Conservation (phyloP, 768 basidiomycete species). For the Trichaptum fuscoviolaceum region DNA sequence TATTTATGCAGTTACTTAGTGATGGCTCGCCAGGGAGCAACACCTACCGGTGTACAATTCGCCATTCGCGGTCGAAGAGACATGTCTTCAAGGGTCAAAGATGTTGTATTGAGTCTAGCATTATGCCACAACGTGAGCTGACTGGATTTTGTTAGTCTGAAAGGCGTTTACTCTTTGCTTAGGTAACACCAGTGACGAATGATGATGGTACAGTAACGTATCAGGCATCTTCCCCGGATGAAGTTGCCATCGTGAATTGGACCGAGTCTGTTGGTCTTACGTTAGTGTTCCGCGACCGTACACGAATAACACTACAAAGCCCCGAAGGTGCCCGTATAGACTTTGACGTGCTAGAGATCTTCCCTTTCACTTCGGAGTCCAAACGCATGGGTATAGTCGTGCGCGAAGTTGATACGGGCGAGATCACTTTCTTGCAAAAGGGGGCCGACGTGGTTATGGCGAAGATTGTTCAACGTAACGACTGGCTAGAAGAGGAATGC, state of each 20-base stretch:
- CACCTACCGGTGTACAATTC: conserved; percentile 74
- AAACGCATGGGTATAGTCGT: conserved; percentile 99
- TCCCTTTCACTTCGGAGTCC: conserved; percentile 97
- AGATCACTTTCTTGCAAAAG: conserved; percentile 90
- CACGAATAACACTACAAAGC: conserved; percentile 78
- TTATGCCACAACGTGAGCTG: conserved; percentile 87
- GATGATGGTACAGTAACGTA: conserved; percentile 95
- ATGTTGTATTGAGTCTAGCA: conserved; percentile 89
- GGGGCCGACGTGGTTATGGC: conserved; percentile 99
- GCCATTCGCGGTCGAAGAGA: conserved; percentile 85
- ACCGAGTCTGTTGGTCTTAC: conserved; percentile 92
- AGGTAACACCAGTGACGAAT: conserved; percentile 95
- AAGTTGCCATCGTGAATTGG: conserved; percentile 98
- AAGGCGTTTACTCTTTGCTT: neutral
- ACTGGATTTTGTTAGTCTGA: neutral
- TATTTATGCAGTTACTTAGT: conserved; percentile 15
- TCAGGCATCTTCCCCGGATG: conserved; percentile 97
- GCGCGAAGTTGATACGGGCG: conserved; percentile 66
- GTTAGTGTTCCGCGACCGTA: conserved; percentile 84
- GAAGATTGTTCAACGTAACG: conserved; percentile 90
- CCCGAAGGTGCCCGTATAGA: conserved; percentile 56
- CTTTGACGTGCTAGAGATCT: conserved; percentile 89
- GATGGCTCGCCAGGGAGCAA: conserved; percentile 48
- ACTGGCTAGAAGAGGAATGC: conserved; percentile 98
- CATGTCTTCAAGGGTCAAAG: conserved; percentile 89